Evolutionary conservation across 176 grass and related monocot species (phyloP), one percentile per base, ranked within the genome.

Genomic region (Chloris gayana): DNA sequence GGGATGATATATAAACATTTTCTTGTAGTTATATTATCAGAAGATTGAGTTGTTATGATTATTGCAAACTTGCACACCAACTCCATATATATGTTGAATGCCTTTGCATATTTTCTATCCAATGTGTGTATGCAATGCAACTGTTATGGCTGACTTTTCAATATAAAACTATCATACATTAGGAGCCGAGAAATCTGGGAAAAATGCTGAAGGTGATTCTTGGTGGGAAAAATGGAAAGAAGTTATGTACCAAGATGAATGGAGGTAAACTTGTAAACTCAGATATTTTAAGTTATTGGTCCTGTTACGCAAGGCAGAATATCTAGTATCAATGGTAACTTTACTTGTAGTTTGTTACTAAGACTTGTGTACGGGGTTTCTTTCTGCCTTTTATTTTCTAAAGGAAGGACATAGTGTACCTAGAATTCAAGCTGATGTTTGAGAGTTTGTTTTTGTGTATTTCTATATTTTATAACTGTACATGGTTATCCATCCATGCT

Each of bases 191-290:
- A 99, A 99, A 84, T 95, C 92, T 82, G 92, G 96, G 72, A 91
- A 86, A 75, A 99, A 95, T 84, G 88, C 75, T 75, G 86, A 91
- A 76, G 88, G 90, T 62, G 92, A 95, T 75, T 89, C 90, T 49
- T 99, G 92, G 92, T 93, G 92, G 96, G 96, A 95, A 71, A 99
- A 91, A 79, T 99, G 96, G 96, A 93, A 99, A 86, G 96, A 99
- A 88, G 88, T 99, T 91, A 79, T 99, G 61, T 93, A 99, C 72
- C 96, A 99, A 84, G 96, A 99, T 70, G 90, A 95, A 82, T 99
- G 96, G 96, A 95, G 92, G 96, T 99, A 83, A 91, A 49, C 25
- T 31, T 70, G 37, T 46, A 51, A 42, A 58, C 75, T 70, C 53
- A 62, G 6, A 81, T 19, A 60, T 81, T 76, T 73, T 24, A 54